These are phyloP conservation scores for Phytopythium helicoides DNA, from an alignment of 352 stramenopile genomes.

Conservation along the genomic window DNA sequence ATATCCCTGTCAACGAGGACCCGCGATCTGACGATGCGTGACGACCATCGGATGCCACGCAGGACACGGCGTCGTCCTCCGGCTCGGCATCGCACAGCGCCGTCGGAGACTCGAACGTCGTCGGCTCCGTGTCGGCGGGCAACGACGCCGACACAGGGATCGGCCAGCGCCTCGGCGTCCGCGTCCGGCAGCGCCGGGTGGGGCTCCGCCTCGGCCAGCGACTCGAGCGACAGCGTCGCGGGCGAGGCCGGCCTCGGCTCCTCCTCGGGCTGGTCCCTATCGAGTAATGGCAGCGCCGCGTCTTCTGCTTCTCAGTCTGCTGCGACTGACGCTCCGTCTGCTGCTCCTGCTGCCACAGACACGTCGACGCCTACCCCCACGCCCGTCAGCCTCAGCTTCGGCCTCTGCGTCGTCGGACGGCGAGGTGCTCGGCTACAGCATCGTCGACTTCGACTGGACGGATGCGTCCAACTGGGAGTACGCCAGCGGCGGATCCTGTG, in stretches of 20 bases:
- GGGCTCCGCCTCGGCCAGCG: constrained; percentile 14
- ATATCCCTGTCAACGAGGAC: no score
- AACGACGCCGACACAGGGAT: constrained; percentile 9
- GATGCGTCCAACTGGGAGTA: constrained; percentile 65
- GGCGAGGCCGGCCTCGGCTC: constrained; percentile 18
- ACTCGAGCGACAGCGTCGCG: constrained; percentile 12
- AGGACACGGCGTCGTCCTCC: constrained; percentile 9
- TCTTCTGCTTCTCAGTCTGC: constrained; percentile 8
- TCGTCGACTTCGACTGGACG: constrained; percentile 68
- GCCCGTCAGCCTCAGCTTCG: constrained; percentile 11
- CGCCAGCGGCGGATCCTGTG: constrained; percentile 29
- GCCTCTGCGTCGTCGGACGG: constrained; percentile 17
- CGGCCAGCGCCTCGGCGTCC: constrained; percentile 1
- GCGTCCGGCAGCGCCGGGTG: constrained; percentile 1
- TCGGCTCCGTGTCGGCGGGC: constrained; percentile 16
- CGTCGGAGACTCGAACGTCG: constrained; percentile 10
- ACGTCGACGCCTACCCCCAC: constrained; percentile 9
- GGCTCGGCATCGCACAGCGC: constrained; percentile 4
- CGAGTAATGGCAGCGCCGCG: constrained; percentile 13
- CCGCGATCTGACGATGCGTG: no score
- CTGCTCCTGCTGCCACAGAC: constrained; percentile 10
- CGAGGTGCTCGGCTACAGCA: constrained; percentile 39
- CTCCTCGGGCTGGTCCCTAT: constrained; percentile 17
- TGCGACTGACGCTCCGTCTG: constrained; percentile 16
- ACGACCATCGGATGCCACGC: constrained; percentile 4